A percentile compares a stretch with the other conserved stretches of the same genome.
Conservation (phyloP, 768 basidiomycete species). For the Pleurotus platypus region DNA sequence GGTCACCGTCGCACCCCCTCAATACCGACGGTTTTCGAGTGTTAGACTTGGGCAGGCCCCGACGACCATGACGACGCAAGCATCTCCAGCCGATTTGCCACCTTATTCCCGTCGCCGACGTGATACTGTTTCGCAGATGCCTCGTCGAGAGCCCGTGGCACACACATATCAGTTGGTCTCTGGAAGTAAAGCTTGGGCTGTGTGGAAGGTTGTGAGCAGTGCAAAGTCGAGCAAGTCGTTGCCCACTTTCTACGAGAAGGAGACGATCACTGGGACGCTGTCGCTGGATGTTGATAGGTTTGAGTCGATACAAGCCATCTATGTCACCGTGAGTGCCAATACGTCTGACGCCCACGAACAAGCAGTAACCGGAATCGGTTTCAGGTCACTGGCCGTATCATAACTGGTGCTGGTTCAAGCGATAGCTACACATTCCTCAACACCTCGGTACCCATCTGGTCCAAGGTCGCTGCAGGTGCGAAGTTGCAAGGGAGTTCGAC, state of each 20-base stretch:
- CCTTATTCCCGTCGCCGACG: conserved; percentile 14
- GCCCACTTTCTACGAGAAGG: conserved; percentile 53
- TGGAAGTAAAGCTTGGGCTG: conserved; percentile 39
- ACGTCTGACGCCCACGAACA: neutral
- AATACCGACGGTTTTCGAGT: conserved; percentile 43
- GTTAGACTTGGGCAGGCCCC: conserved; percentile 48
- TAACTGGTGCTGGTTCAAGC: conserved; percentile 41
- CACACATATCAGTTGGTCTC: conserved; percentile 26
- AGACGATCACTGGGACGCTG: conserved; percentile 44
- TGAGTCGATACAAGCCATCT: conserved; percentile 48
- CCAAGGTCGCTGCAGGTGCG: conserved; percentile 36
- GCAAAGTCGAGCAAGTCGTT: conserved; percentile 38
- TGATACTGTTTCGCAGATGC: conserved; percentile 1
- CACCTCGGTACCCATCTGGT: conserved; percentile 44
- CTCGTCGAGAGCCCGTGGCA: conserved; percentile 10
- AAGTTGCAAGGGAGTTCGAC: conserved; percentile 44
- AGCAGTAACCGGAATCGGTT: neutral
- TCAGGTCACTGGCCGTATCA: conserved; percentile 49
- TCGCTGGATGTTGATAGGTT: conserved; percentile 46
- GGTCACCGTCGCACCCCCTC: conserved; percentile 47
- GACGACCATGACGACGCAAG: conserved; percentile 8
- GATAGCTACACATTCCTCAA: conserved; percentile 43
- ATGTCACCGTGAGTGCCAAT: conserved; percentile 32
- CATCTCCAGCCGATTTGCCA: conserved; percentile 12
- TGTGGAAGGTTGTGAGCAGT: conserved; percentile 42